Conservation (phyloP, 2,329 filamentous ascomycete genomes). For the Diaporthe ilicicola region DNA sequence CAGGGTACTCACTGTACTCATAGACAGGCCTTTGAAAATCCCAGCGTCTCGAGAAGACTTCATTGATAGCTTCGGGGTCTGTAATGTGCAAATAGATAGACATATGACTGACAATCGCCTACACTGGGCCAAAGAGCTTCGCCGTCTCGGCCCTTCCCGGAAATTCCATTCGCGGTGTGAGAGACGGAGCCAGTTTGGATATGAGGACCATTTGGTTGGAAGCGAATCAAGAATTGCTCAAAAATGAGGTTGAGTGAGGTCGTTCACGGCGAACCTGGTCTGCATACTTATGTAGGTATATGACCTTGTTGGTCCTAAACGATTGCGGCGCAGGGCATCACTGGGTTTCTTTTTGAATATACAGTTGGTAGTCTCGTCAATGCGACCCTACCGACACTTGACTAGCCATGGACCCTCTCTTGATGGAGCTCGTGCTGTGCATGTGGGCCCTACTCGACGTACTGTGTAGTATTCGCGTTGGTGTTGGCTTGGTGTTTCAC, state of each 20-base stretch:
- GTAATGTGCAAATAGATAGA: background rate
- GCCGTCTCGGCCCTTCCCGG: background rate
- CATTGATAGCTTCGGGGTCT: background rate
- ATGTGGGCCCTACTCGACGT: background rate
- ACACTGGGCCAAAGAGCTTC: background rate
- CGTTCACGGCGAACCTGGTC: background rate
- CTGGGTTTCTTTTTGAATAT: too few relatives aligned
- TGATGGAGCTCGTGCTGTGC: background rate
- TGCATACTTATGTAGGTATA: too few relatives aligned
- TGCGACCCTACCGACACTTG: background rate
- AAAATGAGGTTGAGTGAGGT: background rate
- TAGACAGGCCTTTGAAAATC: background rate
- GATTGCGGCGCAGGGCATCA: background rate
- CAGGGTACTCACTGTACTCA: background rate
- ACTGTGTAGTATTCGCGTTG: background rate
- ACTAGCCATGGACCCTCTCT: background rate
- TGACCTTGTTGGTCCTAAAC: background rate
- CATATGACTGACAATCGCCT: background rate
- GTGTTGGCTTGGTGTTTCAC: background rate
- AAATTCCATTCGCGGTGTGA: background rate
- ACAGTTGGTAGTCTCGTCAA: too few relatives aligned
- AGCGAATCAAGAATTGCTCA: background rate
- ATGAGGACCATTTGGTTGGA: background rate
- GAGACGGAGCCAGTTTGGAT: background rate
- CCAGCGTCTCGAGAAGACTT: background rate